Conservation (phyloP, 495 filamentous ascomycete genomes). For the Astrothelium macrocarpum region DNA sequence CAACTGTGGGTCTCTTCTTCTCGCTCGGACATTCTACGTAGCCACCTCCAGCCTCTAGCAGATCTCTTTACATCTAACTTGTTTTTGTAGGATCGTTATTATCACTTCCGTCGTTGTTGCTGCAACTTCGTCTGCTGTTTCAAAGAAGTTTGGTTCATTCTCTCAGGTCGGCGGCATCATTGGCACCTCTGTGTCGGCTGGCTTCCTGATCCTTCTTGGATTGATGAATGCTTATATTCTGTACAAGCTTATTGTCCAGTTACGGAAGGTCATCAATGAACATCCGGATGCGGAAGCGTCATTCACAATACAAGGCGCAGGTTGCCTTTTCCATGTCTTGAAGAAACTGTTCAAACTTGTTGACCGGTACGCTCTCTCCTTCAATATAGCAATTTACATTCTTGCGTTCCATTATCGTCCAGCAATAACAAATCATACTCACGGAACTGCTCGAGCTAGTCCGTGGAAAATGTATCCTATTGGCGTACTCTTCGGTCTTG, state of each 20-base stretch:
- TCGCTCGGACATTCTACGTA: constrained; percentile 83
- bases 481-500: constrained; percentile 82
- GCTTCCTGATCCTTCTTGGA: constrained; percentile 74
- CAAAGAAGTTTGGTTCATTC: constrained; percentile 68
- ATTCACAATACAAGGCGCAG: constrained; percentile 66
- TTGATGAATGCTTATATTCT: constrained; percentile 78
- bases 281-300: constrained; percentile 41
- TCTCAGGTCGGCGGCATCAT: constrained; percentile 78
- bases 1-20: constrained; percentile 95
- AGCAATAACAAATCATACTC: too few species aligned
- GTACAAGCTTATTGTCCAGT: constrained; percentile 57
- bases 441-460: too few species aligned
- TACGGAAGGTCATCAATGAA: constrained; percentile 47
- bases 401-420: too few species aligned
- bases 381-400: too few species aligned
- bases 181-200: constrained; percentile 71
- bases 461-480: constrained; percentile 98
- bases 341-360: constrained; percentile 72
- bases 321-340: constrained; percentile 62
- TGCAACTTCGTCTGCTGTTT: constrained; percentile 74
- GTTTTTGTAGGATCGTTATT: constrained; percentile 57
- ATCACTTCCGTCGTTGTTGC: constrained; percentile 88
- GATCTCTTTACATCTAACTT: background rate
- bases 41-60: constrained; percentile 14
- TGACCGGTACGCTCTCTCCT: constrained; percentile 44